phyloP scores from a whole-genome alignment of 495 filamentous ascomycete species.

The Xylaria sp. region DNA sequence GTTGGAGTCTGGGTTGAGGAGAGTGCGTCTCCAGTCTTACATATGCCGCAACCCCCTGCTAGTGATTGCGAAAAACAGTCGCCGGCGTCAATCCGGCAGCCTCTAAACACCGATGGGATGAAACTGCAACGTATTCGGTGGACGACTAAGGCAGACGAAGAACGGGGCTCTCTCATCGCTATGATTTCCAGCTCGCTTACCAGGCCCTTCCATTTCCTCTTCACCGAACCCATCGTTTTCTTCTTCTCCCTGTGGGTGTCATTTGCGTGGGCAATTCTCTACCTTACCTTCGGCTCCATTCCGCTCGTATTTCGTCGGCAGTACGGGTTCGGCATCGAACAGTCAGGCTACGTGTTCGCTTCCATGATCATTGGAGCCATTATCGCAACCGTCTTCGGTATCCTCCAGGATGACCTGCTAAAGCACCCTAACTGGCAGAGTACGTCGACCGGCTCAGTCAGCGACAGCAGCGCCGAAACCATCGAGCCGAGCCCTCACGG shows the following conservation, averaged over 20 bases:
- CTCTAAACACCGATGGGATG: not conserved
- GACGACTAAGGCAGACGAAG: constrained; percentile 85
- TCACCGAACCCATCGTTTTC: constrained; percentile 93
- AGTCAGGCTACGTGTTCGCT: constrained; percentile 74
- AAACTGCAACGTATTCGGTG: constrained; percentile 72
- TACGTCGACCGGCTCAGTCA: constrained; percentile 50
- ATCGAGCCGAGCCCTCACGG: constrained; percentile 16
- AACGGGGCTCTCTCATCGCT: constrained; percentile 68
- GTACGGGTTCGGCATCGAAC: constrained; percentile 71
- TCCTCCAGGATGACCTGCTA: constrained; percentile 69
- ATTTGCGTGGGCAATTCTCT: constrained; percentile 90
- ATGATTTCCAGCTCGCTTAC: constrained; percentile 81
- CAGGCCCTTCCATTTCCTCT: constrained; percentile 83
- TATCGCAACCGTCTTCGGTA: constrained; percentile 73
- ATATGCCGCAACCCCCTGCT: not conserved
- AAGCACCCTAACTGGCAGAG: constrained; percentile 49
- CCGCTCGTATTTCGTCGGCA: constrained; percentile 77
- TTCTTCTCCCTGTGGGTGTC: constrained; percentile 92
- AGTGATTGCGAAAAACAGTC: constrained; percentile 39
- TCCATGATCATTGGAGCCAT: constrained; percentile 73
- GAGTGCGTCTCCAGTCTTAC: not conserved
- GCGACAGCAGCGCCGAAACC: constrained; percentile 12
- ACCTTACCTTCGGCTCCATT: constrained; percentile 80
- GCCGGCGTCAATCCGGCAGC: constrained; percentile 40
- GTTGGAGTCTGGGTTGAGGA: constrained; percentile 62